Conservation (phyloP, 2,329 filamentous ascomycete genomes). For the Claviceps capensis region DNA sequence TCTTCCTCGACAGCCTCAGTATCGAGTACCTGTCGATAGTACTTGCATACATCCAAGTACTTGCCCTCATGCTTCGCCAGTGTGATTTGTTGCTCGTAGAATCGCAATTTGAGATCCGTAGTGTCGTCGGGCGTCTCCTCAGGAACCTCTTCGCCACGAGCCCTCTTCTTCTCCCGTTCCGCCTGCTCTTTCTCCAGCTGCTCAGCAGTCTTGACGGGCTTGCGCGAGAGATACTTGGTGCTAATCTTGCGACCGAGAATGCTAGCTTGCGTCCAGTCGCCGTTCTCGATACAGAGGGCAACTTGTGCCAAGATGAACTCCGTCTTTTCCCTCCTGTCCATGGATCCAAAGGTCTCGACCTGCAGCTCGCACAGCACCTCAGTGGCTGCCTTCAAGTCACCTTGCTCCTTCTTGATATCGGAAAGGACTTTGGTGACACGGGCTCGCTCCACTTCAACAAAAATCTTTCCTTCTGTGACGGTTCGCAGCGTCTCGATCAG, state of each 20-base stretch:
- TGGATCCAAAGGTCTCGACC: conserved; percentile 97
- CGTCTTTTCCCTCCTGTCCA: conserved; percentile 94
- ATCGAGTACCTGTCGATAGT: conserved; percentile 93
- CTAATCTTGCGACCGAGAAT: conserved; percentile 96
- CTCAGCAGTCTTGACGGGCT: conserved; percentile 80
- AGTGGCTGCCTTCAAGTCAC: conserved; percentile 76
- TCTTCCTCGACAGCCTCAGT: conserved; percentile 92
- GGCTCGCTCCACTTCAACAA: conserved; percentile 95
- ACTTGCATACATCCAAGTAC: conserved; percentile 94
- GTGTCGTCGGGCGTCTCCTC: conserved; percentile 75
- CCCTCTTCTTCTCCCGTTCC: conserved; percentile 74
- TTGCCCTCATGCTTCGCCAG: conserved; percentile 95
- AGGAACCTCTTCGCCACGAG: conserved; percentile 64
- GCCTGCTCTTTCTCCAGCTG: conserved; percentile 85
- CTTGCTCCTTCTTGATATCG: conserved; percentile 93
- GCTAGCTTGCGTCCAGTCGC: conserved; percentile 89
- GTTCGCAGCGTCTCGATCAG: conserved; percentile 92
- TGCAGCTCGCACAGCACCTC: conserved; percentile 95
- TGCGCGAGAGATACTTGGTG: conserved; percentile 79
- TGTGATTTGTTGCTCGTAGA: conserved; percentile 94
- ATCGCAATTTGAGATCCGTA: conserved; percentile 87
- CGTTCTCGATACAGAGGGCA: conserved; percentile 82
- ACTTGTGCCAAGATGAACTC: conserved; percentile 97
- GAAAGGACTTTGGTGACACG: conserved; percentile 90
- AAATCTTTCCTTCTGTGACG: conserved; percentile 98